Evolutionary conservation across 1,139 yeast genomes (phyloP).

Genomic region (Pichia sp.): DNA sequence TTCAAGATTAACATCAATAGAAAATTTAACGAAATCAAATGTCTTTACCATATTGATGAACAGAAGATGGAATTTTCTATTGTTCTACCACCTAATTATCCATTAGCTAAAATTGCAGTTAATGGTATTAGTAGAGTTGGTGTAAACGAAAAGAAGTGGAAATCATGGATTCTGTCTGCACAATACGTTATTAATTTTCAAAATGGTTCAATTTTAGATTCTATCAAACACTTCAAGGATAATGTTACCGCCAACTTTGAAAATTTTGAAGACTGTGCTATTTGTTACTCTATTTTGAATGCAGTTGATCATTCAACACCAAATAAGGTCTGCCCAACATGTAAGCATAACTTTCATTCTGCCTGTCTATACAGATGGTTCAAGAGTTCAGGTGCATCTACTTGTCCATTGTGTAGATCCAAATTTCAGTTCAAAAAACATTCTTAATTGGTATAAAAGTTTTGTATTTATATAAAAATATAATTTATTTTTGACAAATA

Average conservation of each 20-base stretch:
- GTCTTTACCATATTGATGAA: constrained; percentile 77
- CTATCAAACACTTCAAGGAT: constrained; percentile 73
- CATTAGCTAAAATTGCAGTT: constrained; percentile 65
- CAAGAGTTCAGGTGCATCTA: constrained; percentile 83
- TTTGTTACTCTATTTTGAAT: constrained; percentile 86
- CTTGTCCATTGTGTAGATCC: constrained; percentile 92
- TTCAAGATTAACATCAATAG: constrained; percentile 58
- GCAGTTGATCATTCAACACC: constrained; percentile 86
- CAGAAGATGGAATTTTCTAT: constrained; percentile 79
- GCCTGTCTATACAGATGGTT: constrained; percentile 97
- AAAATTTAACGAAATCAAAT: constrained; percentile 62
- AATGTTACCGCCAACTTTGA: constrained; percentile 80
- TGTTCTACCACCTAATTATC: constrained; percentile 64
- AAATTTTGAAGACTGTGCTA: constrained; percentile 95
- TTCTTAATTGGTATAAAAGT: constrained; percentile 10
- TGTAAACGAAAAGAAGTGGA: constrained; percentile 89
- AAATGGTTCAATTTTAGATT: constrained; percentile 78
- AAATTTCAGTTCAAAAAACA: constrained; percentile 49
- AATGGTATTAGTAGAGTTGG: constrained; percentile 81
- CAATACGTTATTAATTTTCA: constrained; percentile 68
- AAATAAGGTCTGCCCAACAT: constrained; percentile 78
- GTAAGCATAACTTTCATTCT: constrained; percentile 93
- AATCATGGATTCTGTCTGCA: constrained; percentile 90
- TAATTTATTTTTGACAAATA: neutral
- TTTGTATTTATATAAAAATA: neutral